phyloP scores from a whole-genome alignment of 768 basidiomycete species.

The Dictyophora rubrovolvata region DNA sequence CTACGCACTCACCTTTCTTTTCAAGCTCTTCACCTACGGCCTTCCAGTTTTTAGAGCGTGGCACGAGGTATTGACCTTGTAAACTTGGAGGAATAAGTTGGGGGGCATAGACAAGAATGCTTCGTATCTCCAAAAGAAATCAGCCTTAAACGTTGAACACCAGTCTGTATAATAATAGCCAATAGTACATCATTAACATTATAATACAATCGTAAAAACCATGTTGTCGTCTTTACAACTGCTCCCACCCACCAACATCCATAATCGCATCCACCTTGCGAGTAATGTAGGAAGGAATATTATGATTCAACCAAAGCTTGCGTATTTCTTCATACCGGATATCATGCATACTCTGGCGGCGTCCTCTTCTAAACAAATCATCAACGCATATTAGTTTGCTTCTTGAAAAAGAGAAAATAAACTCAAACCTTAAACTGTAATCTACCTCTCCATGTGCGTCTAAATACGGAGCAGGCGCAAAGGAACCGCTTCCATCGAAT shows the following conservation, averaged over 20 bases:
- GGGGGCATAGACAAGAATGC: too few relatives aligned
- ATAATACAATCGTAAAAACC: not conserved
- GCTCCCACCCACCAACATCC: conserved; percentile 93
- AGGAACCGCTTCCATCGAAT: conserved; percentile 83
- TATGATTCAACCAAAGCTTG: conserved; percentile 82
- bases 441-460: conserved; percentile 94
- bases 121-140: too few relatives aligned
- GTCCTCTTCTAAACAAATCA: conserved; percentile 57
- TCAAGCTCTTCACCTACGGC: too few relatives aligned
- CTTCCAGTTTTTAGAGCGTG: too few relatives aligned
- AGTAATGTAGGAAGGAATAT: conserved; percentile 82
- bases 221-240: conserved; percentile 35
- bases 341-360: conserved; percentile 77
- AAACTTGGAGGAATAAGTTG: too few relatives aligned
- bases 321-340: conserved; percentile 87
- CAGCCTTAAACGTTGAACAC: too few relatives aligned
- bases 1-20: too few relatives aligned
- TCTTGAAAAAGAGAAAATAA: not conserved
- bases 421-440: conserved; percentile 71
- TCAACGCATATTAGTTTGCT: not conserved
- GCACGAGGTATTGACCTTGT: too few relatives aligned
- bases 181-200: not conserved
- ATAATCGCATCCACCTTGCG: conserved; percentile 78
- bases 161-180: not conserved
- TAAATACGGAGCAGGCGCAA: conserved; percentile 80